Evolutionary conservation across 1,139 yeast species (phyloP).

Genomic region (Yamadazyma dendronema): DNA sequence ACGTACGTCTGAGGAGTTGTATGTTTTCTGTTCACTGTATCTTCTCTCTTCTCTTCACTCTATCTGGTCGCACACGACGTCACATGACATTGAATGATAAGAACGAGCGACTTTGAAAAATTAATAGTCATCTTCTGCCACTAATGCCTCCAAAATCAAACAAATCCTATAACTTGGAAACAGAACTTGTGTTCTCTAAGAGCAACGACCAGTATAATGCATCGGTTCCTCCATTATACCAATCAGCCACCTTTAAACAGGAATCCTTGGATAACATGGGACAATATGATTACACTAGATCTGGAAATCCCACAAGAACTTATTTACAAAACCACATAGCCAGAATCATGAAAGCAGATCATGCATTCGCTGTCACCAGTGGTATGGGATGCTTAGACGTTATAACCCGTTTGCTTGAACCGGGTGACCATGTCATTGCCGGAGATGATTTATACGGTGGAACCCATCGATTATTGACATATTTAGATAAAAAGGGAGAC

Average conservation of each 20-base stretch:
- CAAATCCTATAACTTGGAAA: constrained; percentile 49
- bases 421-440: constrained; percentile 84
- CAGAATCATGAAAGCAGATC: constrained; percentile 69
- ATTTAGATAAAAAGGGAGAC: constrained; percentile 64
- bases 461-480: constrained; percentile 79
- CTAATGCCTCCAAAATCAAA: constrained; percentile 7
- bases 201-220: constrained; percentile 75
- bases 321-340: constrained; percentile 75
- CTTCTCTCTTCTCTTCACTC: background rate
- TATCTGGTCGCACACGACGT: too few species aligned
- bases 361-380: constrained; percentile 78
- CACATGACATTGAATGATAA: too few species aligned
- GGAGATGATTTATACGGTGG: constrained; percentile 96
- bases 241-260: constrained; percentile 91
- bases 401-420: constrained; percentile 65
- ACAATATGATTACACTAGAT: constrained; percentile 85
- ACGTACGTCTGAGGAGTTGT: background rate
- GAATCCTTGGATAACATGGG: constrained; percentile 74
- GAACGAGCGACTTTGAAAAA: background rate
- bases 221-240: constrained; percentile 86
- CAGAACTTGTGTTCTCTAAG: constrained; percentile 69
- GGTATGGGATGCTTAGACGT: constrained; percentile 95
- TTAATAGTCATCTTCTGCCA: background rate
- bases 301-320: constrained; percentile 93
- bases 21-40: background rate